These are phyloP conservation scores for Musa schizocarpa DNA, from an alignment of 176 grass and related monocot species.

Conservation along the genomic window DNA sequence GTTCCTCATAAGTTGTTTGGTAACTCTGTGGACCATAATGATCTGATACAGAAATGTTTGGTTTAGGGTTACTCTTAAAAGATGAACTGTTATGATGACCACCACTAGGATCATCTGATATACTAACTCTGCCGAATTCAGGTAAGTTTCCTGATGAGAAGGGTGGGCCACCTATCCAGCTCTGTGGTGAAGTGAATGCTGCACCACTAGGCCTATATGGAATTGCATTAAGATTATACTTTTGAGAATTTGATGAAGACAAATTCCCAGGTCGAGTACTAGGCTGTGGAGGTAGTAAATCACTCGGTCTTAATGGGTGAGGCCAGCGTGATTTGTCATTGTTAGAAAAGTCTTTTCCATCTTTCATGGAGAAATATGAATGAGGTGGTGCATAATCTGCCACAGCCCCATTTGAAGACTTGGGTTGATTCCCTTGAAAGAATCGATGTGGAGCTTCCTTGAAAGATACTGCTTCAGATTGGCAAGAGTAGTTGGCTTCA, in stretches of 20 bases:
- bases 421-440: slow-evolving; percentile 39
- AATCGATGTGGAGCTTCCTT: slow-evolving; percentile 38
- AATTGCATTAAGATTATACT: slow-evolving; percentile 35
- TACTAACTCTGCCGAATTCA: slow-evolving; percentile 33
- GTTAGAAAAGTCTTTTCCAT: slow-evolving; percentile 32
- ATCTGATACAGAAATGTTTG: slow-evolving; percentile 34
- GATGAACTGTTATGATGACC: slow-evolving; percentile 25
- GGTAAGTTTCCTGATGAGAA: slow-evolving; percentile 38
- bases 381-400: slow-evolving; percentile 20
- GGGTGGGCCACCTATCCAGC: slow-evolving; percentile 34
- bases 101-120: slow-evolving; percentile 48
- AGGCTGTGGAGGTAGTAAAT: slow-evolving; percentile 26
- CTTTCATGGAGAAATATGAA: slow-evolving; percentile 28
- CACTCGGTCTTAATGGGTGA: slow-evolving; percentile 36
- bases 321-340: slow-evolving; percentile 34
- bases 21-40: slow-evolving; percentile 23
- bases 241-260: slow-evolving; percentile 45
- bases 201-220: slow-evolving; percentile 31
- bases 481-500: slow-evolving; percentile 7
- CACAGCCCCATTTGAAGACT: slow-evolving; percentile 29
- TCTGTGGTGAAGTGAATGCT: slow-evolving; percentile 32
- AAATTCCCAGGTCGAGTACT: slow-evolving; percentile 38
- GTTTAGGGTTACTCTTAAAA: slow-evolving; percentile 31
- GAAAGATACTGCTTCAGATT: background rate
- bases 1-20: slow-evolving; percentile 40